Percentiles rank a stretch among this genome's conserved stretches.
Conservation (phyloP, 2,329 filamentous ascomycete species). For the Trichoderma sp. region DNA sequence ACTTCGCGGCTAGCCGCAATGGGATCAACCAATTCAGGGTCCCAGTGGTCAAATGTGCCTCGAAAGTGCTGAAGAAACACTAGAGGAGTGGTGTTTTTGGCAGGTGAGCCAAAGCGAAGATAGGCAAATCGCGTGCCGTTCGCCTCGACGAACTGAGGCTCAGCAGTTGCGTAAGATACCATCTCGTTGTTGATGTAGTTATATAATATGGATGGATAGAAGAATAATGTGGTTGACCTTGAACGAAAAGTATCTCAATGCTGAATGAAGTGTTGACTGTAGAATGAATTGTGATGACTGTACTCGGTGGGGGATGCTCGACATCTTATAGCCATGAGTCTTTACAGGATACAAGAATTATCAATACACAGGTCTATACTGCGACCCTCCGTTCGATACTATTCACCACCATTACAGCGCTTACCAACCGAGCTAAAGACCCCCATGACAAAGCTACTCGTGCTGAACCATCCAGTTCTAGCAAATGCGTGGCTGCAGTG, state of each 20-base stretch:
- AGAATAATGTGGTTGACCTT: background rate
- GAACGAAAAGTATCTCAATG: background rate
- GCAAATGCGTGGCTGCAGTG: background rate
- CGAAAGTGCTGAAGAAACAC: background rate
- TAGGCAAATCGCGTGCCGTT: conserved; percentile 8
- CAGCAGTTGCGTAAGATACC: conserved; percentile 9
- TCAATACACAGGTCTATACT: background rate
- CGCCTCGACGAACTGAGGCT: conserved; percentile 7
- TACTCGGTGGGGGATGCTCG: background rate
- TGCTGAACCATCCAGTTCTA: background rate
- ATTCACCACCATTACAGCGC: background rate
- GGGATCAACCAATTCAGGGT: background rate
- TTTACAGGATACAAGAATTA: background rate
- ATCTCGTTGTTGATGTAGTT: background rate
- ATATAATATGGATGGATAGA: background rate
- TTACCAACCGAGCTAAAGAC: background rate
- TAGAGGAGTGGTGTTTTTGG: background rate
- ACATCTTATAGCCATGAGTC: background rate
- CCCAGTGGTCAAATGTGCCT: conserved; percentile 8
- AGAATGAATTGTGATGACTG: background rate
- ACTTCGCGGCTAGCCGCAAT: background rate
- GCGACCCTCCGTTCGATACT: background rate
- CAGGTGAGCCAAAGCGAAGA: conserved; percentile 1
- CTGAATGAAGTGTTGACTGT: background rate
- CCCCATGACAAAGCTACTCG: background rate